These are phyloP conservation scores for Pythium folliculosum DNA, from an alignment of 352 stramenopile species.

Conservation along the genomic window DNA sequence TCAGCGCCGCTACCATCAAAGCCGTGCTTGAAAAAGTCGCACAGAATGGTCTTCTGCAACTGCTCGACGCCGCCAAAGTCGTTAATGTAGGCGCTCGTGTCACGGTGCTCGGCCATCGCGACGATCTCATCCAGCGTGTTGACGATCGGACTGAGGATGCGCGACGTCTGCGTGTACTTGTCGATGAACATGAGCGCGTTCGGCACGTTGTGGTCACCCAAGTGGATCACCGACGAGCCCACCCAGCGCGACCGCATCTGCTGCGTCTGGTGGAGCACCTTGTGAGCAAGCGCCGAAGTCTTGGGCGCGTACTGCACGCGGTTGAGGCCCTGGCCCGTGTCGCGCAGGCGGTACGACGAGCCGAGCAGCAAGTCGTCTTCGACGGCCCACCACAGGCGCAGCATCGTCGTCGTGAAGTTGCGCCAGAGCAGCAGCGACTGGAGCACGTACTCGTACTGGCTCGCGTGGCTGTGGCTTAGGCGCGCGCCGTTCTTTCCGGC, in stretches of 20 bases:
- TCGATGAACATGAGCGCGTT: constrained; percentile 99
- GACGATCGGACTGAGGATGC: constrained; percentile 87
- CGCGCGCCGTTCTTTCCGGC: constrained; percentile 89
- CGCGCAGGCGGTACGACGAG: constrained; percentile 85
- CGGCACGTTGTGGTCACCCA: constrained; percentile 98
- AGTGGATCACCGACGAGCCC: constrained; percentile 94
- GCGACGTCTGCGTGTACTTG: constrained; percentile 96
- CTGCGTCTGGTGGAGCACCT: constrained; percentile 89
- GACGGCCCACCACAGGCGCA: constrained; percentile 94
- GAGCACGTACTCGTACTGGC: constrained; percentile 96
- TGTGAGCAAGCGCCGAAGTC: constrained; percentile 69
- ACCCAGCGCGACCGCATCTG: constrained; percentile 84
- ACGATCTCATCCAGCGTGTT: constrained; percentile 84
- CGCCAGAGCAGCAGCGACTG: constrained; percentile 96
- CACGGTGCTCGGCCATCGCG: constrained; percentile 46
- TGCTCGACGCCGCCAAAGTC: constrained; percentile 87
- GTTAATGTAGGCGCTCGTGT: constrained; percentile 62
- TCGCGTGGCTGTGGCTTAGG: constrained; percentile 93
- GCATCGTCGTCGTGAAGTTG: constrained; percentile 96
- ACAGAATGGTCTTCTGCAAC: constrained; percentile 90
- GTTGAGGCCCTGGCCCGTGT: constrained; percentile 96
- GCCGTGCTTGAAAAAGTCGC: constrained; percentile 95
- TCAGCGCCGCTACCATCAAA: constrained; percentile 95
- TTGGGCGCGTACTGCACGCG: constrained; percentile 90
- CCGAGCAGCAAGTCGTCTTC: constrained; percentile 92